Conservation (phyloP, 1,139 yeast species). For the Magnusiomyces sp. region DNA sequence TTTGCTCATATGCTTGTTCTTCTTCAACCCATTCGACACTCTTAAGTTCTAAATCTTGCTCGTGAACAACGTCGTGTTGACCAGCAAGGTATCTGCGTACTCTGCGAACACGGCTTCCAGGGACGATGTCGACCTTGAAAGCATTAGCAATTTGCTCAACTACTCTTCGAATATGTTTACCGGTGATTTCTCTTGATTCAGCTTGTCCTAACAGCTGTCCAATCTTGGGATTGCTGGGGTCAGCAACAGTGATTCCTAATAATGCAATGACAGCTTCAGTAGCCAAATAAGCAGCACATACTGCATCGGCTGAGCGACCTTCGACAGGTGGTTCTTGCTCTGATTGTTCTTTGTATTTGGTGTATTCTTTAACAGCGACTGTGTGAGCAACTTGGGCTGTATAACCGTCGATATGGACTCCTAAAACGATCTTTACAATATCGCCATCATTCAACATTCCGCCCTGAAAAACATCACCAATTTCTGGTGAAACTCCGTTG, state of each 20-base stretch:
- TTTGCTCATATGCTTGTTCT: constrained; percentile 38
- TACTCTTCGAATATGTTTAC: constrained; percentile 56
- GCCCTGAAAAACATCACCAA: constrained; percentile 50
- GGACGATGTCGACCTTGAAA: constrained; percentile 76
- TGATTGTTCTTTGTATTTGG: constrained; percentile 21
- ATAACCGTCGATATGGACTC: constrained; percentile 92
- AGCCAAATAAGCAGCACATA: constrained; percentile 84
- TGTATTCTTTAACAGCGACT: constrained; percentile 58
- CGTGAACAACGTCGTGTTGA: constrained; percentile 86
- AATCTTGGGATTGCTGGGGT: constrained; percentile 55
- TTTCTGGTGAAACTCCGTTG: constrained; percentile 78
- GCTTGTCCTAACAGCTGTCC: constrained; percentile 39
- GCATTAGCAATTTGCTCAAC: constrained; percentile 77
- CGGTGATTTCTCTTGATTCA: constrained; percentile 43
- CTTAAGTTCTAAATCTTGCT: constrained; percentile 61
- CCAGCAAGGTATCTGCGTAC: constrained; percentile 91
- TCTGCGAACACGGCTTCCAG: constrained; percentile 88
- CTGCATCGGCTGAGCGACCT: constrained; percentile 82
- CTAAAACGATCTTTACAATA: constrained; percentile 70
- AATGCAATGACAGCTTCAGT: constrained; percentile 71
- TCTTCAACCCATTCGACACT: constrained; percentile 95
- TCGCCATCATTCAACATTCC: constrained; percentile 59
- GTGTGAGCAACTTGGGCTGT: constrained; percentile 84
- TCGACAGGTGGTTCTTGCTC: constrained; percentile 67
- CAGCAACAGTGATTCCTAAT: constrained; percentile 60